These are phyloP conservation scores for Neonectria ditissima DNA, from an alignment of 2,329 filamentous ascomycete species.

Conservation along the genomic window DNA sequence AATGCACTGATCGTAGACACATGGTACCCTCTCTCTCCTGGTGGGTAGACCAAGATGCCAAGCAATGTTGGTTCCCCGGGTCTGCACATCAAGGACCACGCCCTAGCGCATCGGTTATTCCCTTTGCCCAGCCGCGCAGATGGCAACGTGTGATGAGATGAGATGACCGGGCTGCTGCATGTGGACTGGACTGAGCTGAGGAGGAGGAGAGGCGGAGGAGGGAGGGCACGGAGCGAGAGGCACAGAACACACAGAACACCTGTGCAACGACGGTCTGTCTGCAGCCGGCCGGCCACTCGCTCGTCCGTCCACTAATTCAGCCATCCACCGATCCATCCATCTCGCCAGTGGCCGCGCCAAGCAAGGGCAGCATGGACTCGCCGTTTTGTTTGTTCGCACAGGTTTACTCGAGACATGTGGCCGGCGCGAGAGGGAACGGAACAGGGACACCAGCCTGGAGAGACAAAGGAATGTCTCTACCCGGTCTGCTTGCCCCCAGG, in stretches of 20 bases:
- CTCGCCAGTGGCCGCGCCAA: slow-evolving; percentile 5
- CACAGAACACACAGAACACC: slow-evolving; percentile 20
- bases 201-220: too few relatives aligned
- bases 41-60: background rate
- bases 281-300: background rate
- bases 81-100: slow-evolving; percentile 16
- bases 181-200: slow-evolving; percentile 5
- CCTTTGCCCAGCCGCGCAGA: slow-evolving; percentile 29
- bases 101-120: slow-evolving; percentile 27
- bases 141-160: slow-evolving; percentile 18
- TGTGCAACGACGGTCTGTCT: slow-evolving; percentile 18
- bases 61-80: slow-evolving; percentile 20
- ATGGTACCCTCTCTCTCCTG: slow-evolving; percentile 10
- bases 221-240: slow-evolving; percentile 13
- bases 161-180: slow-evolving; percentile 23
- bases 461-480: slow-evolving; percentile 18
- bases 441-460: slow-evolving; percentile 12
- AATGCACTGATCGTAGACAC: slow-evolving; percentile 6
- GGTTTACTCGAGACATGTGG: slow-evolving; percentile 30
- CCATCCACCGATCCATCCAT: slow-evolving; percentile 19
- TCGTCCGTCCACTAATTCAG: slow-evolving; percentile 5
- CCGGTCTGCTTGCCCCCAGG: slow-evolving; percentile 19
- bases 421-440: slow-evolving; percentile 6
- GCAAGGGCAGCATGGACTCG: slow-evolving; percentile 11
- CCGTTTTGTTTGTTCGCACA: slow-evolving; percentile 18